Conservation (phyloP, 192 early-diverging fungal species). For the Backusella morwellensis region DNA sequence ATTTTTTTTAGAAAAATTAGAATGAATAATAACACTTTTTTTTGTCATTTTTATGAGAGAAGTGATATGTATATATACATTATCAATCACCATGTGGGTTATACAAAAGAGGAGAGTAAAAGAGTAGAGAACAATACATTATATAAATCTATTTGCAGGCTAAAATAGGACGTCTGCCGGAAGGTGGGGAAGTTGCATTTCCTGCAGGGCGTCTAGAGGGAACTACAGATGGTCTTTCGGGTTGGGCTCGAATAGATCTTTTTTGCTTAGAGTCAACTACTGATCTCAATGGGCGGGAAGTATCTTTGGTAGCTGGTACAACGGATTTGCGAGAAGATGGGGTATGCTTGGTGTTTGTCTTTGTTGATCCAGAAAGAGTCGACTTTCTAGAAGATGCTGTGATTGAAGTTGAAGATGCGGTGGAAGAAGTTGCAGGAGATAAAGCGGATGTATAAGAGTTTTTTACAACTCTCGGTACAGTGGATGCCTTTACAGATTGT, state of each 20-base stretch:
- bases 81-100: constrained; percentile 6
- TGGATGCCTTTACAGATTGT: background rate
- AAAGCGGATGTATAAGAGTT: background rate
- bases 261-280: background rate
- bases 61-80: background rate
- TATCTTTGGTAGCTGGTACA: background rate
- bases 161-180: constrained; percentile 1
- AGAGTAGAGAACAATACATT: background rate
- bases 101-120: constrained; percentile 9
- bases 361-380: background rate
- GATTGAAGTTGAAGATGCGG: background rate
- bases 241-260: background rate
- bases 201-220: constrained; percentile 10
- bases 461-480: constrained; percentile 8
- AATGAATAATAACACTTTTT: background rate
- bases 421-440: background rate
- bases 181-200: background rate
- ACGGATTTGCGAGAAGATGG: background rate
- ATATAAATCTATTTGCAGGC: constrained; percentile 1
- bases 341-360: background rate
- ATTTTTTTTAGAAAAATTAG: background rate
- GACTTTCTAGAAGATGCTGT: background rate
- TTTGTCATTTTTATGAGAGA: background rate
- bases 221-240: constrained; percentile 13
- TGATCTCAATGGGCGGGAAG: background rate